Conservation (phyloP, 805 yeast species). For the Ogataea methylovora region DNA sequence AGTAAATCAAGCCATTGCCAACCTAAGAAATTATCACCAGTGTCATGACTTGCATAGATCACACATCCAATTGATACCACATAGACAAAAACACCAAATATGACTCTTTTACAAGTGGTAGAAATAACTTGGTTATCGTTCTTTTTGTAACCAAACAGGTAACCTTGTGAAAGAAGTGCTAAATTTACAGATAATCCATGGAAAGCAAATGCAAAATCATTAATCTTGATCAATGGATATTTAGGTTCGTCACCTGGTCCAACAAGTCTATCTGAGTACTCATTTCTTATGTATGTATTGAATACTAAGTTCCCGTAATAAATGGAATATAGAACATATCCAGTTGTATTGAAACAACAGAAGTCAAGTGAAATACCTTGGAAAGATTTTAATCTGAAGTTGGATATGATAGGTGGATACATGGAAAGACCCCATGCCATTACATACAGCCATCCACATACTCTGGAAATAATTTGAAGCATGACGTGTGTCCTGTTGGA, state of each 20-base stretch:
- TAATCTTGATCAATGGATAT: conserved; percentile 22
- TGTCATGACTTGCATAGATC: conserved; percentile 8
- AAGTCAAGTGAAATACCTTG: conserved; percentile 29
- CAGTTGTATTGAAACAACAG: conserved; percentile 25
- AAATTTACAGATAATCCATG: conserved; percentile 22
- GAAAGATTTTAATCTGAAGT: conserved; percentile 21
- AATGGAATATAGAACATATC: conserved; percentile 22
- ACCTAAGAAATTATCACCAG: conserved; percentile 5
- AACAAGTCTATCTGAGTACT: conserved; percentile 18
- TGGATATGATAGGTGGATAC: conserved; percentile 26
- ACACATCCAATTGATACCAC: conserved; percentile 9
- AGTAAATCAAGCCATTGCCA: conserved; percentile 25
- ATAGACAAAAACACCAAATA: conserved; percentile 1
- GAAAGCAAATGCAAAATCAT: conserved; percentile 24
- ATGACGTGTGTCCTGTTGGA: too few relatives aligned
- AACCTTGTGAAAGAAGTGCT: conserved; percentile 23
- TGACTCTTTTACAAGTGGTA: conserved; percentile 9
- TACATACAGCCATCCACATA: conserved; percentile 24
- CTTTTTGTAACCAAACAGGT: conserved; percentile 25
- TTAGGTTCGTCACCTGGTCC: conserved; percentile 6
- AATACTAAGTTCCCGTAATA: conserved; percentile 19
- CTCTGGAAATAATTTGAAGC: conserved; percentile 8
- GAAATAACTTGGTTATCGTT: conserved; percentile 24
- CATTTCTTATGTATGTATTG: conserved; percentile 18
- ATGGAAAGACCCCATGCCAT: conserved; percentile 23